Evolutionary conservation across 129 eudicot genomes (phyloP).

Genomic region (Flaveria trinervia): DNA sequence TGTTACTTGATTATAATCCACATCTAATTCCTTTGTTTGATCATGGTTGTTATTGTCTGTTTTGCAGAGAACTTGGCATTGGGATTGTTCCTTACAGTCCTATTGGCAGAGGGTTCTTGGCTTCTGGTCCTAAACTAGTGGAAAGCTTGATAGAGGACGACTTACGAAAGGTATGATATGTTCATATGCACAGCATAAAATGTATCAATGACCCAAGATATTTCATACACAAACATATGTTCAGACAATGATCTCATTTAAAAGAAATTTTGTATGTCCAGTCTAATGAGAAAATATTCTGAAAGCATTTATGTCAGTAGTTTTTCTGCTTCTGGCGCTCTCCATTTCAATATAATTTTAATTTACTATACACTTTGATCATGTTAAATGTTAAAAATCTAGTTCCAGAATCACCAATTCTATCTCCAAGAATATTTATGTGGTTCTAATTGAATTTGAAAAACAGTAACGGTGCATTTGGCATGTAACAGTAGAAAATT

Average conservation of each 20-base stretch:
- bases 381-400: not conserved
- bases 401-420: too few relatives aligned
- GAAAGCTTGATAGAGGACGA: constrained; percentile 45
- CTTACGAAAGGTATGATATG: constrained; percentile 52
- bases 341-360: not conserved
- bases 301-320: not conserved
- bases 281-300: not conserved
- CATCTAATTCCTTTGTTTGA: constrained; percentile 2
- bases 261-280: not conserved
- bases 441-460: too few relatives aligned
- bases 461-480: not conserved
- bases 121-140: constrained; percentile 41
- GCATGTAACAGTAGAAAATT: not conserved
- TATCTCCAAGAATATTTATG: too few relatives aligned
- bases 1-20: too few relatives aligned
- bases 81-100: constrained; percentile 73
- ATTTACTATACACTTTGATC: not conserved
- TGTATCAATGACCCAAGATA: not conserved
- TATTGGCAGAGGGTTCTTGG: constrained; percentile 56
- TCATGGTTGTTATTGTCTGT: not conserved
- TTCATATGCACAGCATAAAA: not conserved
- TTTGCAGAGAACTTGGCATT: constrained; percentile 65
- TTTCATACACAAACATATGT: not conserved
- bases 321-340: not conserved
- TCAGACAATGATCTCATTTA: not conserved